Base-by-base conservation (phyloP, 2,329 filamentous ascomycete species). In the Phoma herbarum region DNA sequence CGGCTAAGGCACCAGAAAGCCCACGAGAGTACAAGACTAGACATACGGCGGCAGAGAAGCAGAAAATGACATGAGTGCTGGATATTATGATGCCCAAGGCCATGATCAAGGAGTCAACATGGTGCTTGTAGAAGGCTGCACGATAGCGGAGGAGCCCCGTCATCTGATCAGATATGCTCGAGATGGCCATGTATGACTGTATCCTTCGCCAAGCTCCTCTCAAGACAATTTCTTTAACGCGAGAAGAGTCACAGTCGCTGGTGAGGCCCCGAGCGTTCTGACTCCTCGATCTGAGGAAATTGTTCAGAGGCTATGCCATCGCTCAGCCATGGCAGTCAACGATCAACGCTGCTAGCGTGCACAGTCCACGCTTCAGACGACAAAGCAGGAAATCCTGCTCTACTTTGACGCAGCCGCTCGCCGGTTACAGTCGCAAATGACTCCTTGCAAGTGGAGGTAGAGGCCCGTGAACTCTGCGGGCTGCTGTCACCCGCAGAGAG, bases 21-120 rank as follows among this genome's bases (percentile, higher is more conserved):
- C 95, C 95, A 9, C 86, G 93, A 67, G 89, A 92, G 60, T 99
- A 92, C 79, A 99, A 99, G 82, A 88, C 72, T 48, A 78, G 86
- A 58, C 84, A 85, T 72, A 73, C 76, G 7, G 71, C 78, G 66
- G 73, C 72, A 53, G 80, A 80, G 39, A 73, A 76, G 55, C 70
- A 68, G 47, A 78, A 81, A 60, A 77, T 75, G 51, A 54, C 61
- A 48, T 59, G 51, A 62, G 67, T 48, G 62, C 47, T 16, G 29
- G 43, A 51, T 23, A 12, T n/a, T 16, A 22, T 11, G 23, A 29
- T 43, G 35, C 23, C 26, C 16, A 35, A 25, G 26, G 6, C 31
- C 7, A 22, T 26, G 10, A 33, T 12, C 26, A 26, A 26, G 18
- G n/a, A 20, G 12, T n/a, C 25, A 16, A 58, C 8, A 22, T 39